These are phyloP conservation scores for Talaromyces sp. DNA, from an alignment of 2,329 filamentous ascomycete genomes.

Conservation along the genomic window DNA sequence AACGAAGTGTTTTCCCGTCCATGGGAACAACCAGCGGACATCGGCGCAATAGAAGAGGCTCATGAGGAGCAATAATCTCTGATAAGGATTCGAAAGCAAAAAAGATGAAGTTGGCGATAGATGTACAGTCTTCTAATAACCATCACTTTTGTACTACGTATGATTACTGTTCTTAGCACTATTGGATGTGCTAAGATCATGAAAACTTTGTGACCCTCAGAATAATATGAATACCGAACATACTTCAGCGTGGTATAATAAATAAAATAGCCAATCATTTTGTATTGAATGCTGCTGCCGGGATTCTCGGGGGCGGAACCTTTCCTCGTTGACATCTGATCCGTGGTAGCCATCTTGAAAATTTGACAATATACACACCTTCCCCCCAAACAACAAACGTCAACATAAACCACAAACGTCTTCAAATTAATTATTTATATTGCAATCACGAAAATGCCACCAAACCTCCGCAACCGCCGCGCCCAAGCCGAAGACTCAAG, in stretches of 20 bases:
- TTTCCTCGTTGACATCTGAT: not conserved
- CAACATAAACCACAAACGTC: not conserved
- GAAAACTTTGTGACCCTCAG: not conserved
- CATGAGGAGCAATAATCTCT: constrained; percentile 1
- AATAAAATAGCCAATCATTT: not conserved
- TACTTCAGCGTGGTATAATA: not conserved
- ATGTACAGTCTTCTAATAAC: not conserved
- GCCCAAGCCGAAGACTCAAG: not conserved
- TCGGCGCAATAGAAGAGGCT: constrained; percentile 8
- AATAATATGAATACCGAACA: not conserved
- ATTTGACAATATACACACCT: not conserved
- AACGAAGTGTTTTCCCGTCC: constrained; percentile 59
- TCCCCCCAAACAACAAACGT: not conserved
- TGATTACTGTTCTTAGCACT: not conserved
- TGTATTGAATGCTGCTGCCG: constrained; percentile 3
- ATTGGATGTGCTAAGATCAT: not conserved
- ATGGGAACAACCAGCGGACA: constrained; percentile 39
- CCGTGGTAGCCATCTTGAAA: not conserved
- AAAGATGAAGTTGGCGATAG: not conserved
- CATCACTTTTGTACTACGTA: not conserved
- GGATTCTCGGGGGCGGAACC: not conserved
- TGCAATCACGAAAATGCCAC: not conserved
- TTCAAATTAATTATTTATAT: not conserved
- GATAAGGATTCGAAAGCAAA: not conserved
- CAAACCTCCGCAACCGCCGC: constrained; percentile 19